These are phyloP conservation scores for Melocanna baccifera DNA, from an alignment of 176 grass and related monocot species.

Conservation along the genomic window DNA sequence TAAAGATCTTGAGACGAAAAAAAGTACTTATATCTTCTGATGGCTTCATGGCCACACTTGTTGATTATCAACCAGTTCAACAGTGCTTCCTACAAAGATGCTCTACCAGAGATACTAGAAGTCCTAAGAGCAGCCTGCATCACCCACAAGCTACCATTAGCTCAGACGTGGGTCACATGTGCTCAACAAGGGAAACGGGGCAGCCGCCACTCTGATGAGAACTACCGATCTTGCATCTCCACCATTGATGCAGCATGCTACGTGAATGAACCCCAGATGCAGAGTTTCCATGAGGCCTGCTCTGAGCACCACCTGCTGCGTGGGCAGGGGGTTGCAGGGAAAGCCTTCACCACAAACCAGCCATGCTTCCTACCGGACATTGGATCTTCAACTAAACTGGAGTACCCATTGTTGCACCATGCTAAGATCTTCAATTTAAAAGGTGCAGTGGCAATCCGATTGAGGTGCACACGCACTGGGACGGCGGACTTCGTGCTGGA, in stretches of 20 bases:
- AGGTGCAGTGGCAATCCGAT: constrained; percentile 79
- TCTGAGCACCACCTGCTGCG: constrained; percentile 87
- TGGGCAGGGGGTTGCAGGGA: constrained; percentile 70
- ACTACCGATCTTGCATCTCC: constrained; percentile 73
- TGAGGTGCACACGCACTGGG: constrained; percentile 67
- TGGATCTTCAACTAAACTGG: constrained; percentile 55
- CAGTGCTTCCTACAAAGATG: constrained; percentile 76
- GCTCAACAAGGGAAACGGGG: constrained; percentile 83
- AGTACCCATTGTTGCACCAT: constrained; percentile 88
- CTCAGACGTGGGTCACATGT: constrained; percentile 89
- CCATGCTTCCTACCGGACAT: constrained; percentile 79
- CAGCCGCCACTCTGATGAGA: constrained; percentile 82
- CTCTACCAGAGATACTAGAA: constrained; percentile 77
- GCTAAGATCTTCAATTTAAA: constrained; percentile 85
- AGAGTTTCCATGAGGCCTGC: constrained; percentile 72
- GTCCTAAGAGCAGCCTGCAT: constrained; percentile 69
- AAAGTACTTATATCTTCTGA: constrained; percentile 24
- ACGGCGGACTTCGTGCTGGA: constrained; percentile 80
- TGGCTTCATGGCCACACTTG: constrained; percentile 33
- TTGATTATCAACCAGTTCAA: constrained; percentile 55
- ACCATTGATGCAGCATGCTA: constrained; percentile 70
- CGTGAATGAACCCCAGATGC: constrained; percentile 61
- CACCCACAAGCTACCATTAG: constrained; percentile 75
- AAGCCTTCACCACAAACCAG: constrained; percentile 76
- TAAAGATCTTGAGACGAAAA: constrained; percentile 26